These are phyloP conservation scores for Geranomyces variabilis DNA, from an alignment of 192 early-diverging fungal species.

Conservation along the genomic window DNA sequence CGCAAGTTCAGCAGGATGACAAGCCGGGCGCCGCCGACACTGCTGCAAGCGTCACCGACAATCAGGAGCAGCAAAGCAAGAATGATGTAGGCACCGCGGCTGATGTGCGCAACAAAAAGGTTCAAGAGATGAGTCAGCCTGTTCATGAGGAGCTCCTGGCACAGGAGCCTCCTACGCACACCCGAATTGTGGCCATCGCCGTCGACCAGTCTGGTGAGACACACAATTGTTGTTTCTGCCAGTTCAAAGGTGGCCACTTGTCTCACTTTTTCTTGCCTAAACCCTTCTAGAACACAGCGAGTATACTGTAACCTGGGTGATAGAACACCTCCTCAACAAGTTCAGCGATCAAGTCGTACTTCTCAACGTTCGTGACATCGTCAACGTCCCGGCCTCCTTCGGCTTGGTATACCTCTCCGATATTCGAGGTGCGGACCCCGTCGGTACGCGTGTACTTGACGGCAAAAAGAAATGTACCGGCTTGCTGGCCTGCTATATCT, in stretches of 20 bases:
- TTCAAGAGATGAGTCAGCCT: conserved; percentile 22
- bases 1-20: no score
- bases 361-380: conserved; percentile 38
- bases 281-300: conserved; percentile 37
- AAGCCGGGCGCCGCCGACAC: no score
- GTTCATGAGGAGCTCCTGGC: conserved; percentile 36
- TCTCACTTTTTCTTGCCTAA: not conserved
- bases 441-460: not conserved
- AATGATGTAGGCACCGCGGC: no score
- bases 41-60: no score
- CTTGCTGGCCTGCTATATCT: not conserved
- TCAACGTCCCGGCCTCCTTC: conserved; percentile 32
- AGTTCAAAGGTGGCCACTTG: not conserved
- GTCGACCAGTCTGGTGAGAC: conserved; percentile 34
- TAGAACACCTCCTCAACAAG: conserved; percentile 37
- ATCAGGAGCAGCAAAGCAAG: no score
- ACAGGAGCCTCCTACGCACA: conserved; percentile 1
- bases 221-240: not conserved
- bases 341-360: conserved; percentile 45
- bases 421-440: conserved; percentile 7
- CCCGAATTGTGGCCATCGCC: conserved; percentile 31
- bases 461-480: not conserved
- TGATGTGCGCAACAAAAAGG: not conserved
- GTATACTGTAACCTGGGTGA: conserved; percentile 40
- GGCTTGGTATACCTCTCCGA: conserved; percentile 28